These are phyloP conservation scores for Psilocybe subaeruginosa DNA, from an alignment of 768 basidiomycete species.

Conservation along the genomic window DNA sequence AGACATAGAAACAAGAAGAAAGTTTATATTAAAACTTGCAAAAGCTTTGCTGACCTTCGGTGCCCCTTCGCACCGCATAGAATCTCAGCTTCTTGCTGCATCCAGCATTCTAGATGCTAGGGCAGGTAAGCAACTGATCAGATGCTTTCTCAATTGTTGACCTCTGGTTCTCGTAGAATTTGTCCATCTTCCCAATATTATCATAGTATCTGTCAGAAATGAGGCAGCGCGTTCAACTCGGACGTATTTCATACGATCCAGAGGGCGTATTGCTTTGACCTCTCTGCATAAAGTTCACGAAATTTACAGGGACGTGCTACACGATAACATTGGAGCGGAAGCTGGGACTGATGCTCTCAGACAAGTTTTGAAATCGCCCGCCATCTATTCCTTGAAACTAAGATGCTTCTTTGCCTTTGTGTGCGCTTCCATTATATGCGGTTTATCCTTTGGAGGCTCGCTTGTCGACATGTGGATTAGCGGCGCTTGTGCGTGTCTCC, in stretches of 20 bases:
- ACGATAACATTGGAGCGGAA: conserved; percentile 76
- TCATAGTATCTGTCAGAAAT: conserved; percentile 85
- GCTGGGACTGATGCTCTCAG: conserved; percentile 74
- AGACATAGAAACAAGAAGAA: conserved; percentile 55
- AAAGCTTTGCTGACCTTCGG: conserved; percentile 91
- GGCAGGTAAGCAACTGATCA: conserved; percentile 44
- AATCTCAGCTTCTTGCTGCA: conserved; percentile 83
- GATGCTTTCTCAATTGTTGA: not conserved
- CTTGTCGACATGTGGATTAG: conserved; percentile 85
- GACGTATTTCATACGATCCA: conserved; percentile 86
- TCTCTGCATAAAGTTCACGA: conserved; percentile 81
- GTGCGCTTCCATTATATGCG: conserved; percentile 81
- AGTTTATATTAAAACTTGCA: conserved; percentile 85
- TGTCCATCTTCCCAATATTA: conserved; percentile 78
- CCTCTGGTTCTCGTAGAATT: conserved; percentile 49
- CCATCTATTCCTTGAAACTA: conserved; percentile 67
- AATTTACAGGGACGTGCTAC: conserved; percentile 85
- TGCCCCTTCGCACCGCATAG: conserved; percentile 92
- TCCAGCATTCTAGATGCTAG: conserved; percentile 78
- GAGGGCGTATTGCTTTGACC: conserved; percentile 80
- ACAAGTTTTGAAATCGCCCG: conserved; percentile 60
- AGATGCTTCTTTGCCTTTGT: conserved; percentile 79
- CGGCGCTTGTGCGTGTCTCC: conserved; percentile 64
- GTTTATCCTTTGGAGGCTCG: conserved; percentile 80
- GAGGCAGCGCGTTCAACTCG: conserved; percentile 68